A percentile compares a stretch with the other conserved stretches of the same genome.
Evolutionary conservation across 2,329 filamentous ascomycete species (phyloP).

Genomic region (Triangularia setosa): DNA sequence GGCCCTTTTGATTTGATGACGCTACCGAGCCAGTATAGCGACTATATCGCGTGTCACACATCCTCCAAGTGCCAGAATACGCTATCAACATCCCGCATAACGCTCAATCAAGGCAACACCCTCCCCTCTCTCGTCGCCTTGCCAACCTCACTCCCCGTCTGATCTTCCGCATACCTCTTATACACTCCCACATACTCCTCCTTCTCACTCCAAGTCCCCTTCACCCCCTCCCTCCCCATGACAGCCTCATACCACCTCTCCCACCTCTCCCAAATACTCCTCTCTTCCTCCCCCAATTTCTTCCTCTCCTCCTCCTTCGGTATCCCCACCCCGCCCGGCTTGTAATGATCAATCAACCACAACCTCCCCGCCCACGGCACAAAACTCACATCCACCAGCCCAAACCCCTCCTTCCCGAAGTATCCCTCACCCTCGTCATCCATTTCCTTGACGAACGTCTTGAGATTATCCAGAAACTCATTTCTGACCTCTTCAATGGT

Average conservation of each 20-base stretch:
- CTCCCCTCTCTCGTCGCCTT: conserved; percentile 60
- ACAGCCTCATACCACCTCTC: conserved; percentile 60
- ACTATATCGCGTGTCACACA: too few relatives aligned
- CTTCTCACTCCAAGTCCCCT: conserved; percentile 63
- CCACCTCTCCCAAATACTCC: conserved; percentile 61
- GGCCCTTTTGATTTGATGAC: conserved; percentile 13
- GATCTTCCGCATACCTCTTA: conserved; percentile 62
- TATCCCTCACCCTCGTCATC: conserved; percentile 50
- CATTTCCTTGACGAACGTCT: conserved; percentile 60
- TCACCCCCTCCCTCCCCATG: conserved; percentile 56
- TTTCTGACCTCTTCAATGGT: conserved; percentile 50
- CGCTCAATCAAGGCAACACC: conserved; percentile 50
- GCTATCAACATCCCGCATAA: too few relatives aligned
- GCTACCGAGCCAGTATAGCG: neutral
- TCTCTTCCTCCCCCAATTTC: conserved; percentile 48
- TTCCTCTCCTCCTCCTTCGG: conserved; percentile 45
- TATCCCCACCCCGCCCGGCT: conserved; percentile 50
- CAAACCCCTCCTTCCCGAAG: conserved; percentile 62
- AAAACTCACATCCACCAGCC: conserved; percentile 65
- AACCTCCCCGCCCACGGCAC: conserved; percentile 70
- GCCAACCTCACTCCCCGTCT: conserved; percentile 57
- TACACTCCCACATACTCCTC: conserved; percentile 67
- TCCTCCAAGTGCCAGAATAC: too few relatives aligned
- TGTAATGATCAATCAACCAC: conserved; percentile 74
- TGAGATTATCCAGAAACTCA: conserved; percentile 57